Evolutionary conservation across 1,139 yeast genomes (phyloP), one percentile per base, ranked within the genome.

Genomic region (Taiozyma sp.): DNA sequence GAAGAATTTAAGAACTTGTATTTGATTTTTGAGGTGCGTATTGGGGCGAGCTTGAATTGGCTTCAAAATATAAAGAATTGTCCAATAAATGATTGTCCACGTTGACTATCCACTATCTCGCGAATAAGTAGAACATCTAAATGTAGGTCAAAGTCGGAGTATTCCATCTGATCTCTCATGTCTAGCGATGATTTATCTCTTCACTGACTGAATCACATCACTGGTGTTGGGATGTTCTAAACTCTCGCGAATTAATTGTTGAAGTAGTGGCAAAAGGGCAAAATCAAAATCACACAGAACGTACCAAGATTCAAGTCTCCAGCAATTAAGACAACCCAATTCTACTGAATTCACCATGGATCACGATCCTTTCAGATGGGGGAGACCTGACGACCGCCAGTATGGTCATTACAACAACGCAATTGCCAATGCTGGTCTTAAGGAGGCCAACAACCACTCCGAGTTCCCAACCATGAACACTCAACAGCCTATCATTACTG

Each of bases 361-460:
- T 65, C 98, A 93, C 89, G 88, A 87, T 75, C 98, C 97, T 59
- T 84, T 76, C 62, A 77, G 79, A 61, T 93, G 99, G 99, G 99
- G 98, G 22, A 87, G 97, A 71, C 98, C 98, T 54, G 76, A 85
- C 48, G 83, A 86, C 66, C 81, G 79, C 47, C 76, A 83, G 3
- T 93, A 93, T 64, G 99, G 99, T 16, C 68, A 74, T 14, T 93
- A 90, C 71, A 87, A 86, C 68, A 72, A 75, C 47, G 70, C 77
- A 46, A 88, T 90, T 65, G 90, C 96, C 56, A 72, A 82, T 57
- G 79, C 88, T n/a, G 64, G 68, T 11, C 66, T 66, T 44, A 42
- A 42, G 44, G 50, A 47, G 39, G 52, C 59, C 11, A 68, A 45
- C n/a, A 39, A 47, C n/a, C 24, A 48, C 26, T 29, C 46, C 7